Base-by-base conservation (phyloP, 2,329 filamentous ascomycete genomes). In the Sporothrix pseudoabietina region DNA sequence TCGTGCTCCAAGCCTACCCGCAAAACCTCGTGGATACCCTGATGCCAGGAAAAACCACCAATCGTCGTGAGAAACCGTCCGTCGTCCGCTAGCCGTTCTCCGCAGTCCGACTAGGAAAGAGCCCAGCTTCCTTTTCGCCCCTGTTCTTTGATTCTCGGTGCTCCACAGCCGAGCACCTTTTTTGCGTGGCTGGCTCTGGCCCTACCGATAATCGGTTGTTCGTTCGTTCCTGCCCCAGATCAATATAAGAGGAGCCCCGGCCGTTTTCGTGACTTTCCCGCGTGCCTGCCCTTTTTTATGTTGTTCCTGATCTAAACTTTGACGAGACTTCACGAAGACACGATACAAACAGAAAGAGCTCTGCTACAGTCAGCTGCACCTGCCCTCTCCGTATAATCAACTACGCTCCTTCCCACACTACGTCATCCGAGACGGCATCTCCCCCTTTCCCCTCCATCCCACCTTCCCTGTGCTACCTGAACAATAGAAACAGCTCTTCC, bases 21-120 rank as follows among this genome's bases (percentile, higher is more conserved):
- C 41, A 26, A 32, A 47, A 32, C 32, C 69, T 71, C 70, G 57
- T 65, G 70, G 49, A 57, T 39, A 55, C 32, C 39, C 61, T 66
- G 35, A 30, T n/a, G 19, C 39, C 35, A 59, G 5, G 52, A 44
- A 49, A 65, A 35, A 68, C 49, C 61, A 68, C 61, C 61, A 59
- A 68, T 68, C 61, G 61, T 54, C 61, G 22, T 7, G 44, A 73
- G 32, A 44, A 65, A 54, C 61, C 69, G 26, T 52, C 69, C 44
- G 72, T 72, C 52, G 59, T 57, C 63, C 63, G 71, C 72, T 75
- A 75, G 74, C 72, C 49, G 69, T 73, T 73, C 74, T 74, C 72
- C 74, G 71, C 73, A 74, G 61, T 59, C 69, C 68, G 66, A 41
- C 63, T 69, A 59, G 54, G 49, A 71, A 55, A 44, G 55, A 39